Conservation (phyloP, 257 asterid species). For the Nicotiana undulata region DNA sequence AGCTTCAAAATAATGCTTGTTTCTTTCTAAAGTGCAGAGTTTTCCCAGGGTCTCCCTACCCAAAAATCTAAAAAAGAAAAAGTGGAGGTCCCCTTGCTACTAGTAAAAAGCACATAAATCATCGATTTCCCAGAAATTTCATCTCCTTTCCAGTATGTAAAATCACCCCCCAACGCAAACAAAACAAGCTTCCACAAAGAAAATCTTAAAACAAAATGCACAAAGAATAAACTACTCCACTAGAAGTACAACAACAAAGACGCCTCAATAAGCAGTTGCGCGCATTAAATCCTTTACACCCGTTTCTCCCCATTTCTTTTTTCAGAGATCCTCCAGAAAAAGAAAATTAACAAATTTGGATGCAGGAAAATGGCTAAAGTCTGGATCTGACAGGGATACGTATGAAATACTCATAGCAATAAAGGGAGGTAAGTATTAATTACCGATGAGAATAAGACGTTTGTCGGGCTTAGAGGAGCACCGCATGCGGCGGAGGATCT, state of each 20-base stretch:
- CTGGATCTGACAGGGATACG: not conserved
- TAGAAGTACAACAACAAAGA: not conserved
- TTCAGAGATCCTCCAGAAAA: not conserved
- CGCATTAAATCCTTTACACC: too few species aligned
- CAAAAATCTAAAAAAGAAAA: too few species aligned
- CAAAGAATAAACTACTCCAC: not conserved
- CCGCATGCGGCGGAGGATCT: constrained; percentile 79
- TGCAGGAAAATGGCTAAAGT: too few species aligned
- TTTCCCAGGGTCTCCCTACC: too few species aligned
- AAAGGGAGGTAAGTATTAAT: too few species aligned
- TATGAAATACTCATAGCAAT: not conserved
- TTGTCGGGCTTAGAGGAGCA: constrained; percentile 77
- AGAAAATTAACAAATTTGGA: not conserved
- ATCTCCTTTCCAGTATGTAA: not conserved
- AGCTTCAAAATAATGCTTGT: too few species aligned
- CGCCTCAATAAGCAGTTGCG: too few species aligned
- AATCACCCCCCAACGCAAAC: not conserved
- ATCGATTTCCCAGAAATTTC: not conserved
- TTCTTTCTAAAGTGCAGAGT: too few species aligned
- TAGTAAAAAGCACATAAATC: not conserved
- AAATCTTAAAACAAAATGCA: not conserved
- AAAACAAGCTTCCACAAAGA: not conserved
- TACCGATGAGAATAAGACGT: constrained; percentile 90
- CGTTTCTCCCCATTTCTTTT: too few species aligned
- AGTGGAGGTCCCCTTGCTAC: not conserved